Conservation (phyloP, 441 rosid genomes). For the Melastoma candidum region DNA sequence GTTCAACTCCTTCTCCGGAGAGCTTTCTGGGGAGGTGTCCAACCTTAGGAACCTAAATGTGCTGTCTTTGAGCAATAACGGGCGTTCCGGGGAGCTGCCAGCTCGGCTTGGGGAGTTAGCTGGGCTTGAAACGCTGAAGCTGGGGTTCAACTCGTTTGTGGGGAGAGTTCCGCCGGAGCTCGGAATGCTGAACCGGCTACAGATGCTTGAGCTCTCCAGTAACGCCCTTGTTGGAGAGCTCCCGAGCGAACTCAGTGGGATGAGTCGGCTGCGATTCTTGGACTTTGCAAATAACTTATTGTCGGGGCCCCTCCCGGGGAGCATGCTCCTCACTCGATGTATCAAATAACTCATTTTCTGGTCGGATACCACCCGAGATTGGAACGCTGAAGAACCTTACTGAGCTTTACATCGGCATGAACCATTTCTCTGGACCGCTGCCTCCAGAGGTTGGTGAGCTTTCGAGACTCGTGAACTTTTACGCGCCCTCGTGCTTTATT, state of each 20-base stretch:
- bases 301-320: constrained; percentile 47
- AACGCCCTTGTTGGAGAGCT: constrained; percentile 42
- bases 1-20: constrained; percentile 35
- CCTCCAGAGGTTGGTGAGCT: constrained; percentile 65
- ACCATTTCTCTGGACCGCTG: constrained; percentile 48
- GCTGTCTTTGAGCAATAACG: constrained; percentile 28
- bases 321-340: constrained; percentile 51
- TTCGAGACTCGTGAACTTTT: constrained; percentile 41
- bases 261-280: constrained; percentile 36
- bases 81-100: constrained; percentile 37
- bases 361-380: constrained; percentile 47
- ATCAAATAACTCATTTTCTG: constrained; percentile 64
- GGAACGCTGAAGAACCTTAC: constrained; percentile 48
- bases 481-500: constrained; percentile 44
- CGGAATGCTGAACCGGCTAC: constrained; percentile 30
- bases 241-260: constrained; percentile 37
- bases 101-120: constrained; percentile 27
- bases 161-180: constrained; percentile 51
- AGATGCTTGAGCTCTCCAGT: constrained; percentile 53
- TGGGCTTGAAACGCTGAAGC: constrained; percentile 33
- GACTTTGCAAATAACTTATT: constrained; percentile 54
- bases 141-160: constrained; percentile 34
- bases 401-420: constrained; percentile 62
- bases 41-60: constrained; percentile 22
- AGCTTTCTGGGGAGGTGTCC: constrained; percentile 27